These are phyloP conservation scores for Pythium phragmitis DNA, from an alignment of 352 stramenopile species.

Conservation along the genomic window DNA sequence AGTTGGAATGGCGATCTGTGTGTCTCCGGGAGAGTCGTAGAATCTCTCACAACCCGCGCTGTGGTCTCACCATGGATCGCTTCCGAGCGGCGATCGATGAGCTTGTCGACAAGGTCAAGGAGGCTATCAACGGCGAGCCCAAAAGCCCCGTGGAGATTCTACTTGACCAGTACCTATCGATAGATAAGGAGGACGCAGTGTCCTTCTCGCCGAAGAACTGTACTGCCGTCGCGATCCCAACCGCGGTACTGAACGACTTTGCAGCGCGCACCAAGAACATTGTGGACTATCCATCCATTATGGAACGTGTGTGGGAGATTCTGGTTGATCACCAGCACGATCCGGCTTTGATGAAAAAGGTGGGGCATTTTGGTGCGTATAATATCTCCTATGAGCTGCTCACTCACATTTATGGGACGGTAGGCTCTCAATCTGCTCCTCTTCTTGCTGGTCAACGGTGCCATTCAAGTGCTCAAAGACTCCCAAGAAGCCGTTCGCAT, in stretches of 20 bases:
- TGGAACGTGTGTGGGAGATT: constrained; percentile 69
- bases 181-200: constrained; percentile 49
- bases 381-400: no score
- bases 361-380: background rate
- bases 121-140: constrained; percentile 47
- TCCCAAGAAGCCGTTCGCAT: constrained; percentile 43
- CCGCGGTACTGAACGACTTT: constrained; percentile 56
- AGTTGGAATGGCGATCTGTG: background rate
- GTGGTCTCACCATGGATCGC: constrained; percentile 40
- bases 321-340: constrained; percentile 58
- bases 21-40: background rate
- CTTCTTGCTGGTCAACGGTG: constrained; percentile 70
- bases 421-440: constrained; percentile 59
- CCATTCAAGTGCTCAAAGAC: constrained; percentile 62
- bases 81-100: constrained; percentile 58
- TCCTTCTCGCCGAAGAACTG: constrained; percentile 45
- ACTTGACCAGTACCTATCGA: constrained; percentile 56
- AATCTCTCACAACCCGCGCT: background rate
- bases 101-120: constrained; percentile 63
- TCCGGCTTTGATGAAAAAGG: constrained; percentile 61
- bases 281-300: constrained; percentile 74
- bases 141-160: constrained; percentile 64
- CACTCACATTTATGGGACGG: background rate
- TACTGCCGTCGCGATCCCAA: constrained; percentile 41
- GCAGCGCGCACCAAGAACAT: constrained; percentile 66